Conservation (phyloP, 1,284 basidiomycete genomes). For the Trichosporon asahii region DNA sequence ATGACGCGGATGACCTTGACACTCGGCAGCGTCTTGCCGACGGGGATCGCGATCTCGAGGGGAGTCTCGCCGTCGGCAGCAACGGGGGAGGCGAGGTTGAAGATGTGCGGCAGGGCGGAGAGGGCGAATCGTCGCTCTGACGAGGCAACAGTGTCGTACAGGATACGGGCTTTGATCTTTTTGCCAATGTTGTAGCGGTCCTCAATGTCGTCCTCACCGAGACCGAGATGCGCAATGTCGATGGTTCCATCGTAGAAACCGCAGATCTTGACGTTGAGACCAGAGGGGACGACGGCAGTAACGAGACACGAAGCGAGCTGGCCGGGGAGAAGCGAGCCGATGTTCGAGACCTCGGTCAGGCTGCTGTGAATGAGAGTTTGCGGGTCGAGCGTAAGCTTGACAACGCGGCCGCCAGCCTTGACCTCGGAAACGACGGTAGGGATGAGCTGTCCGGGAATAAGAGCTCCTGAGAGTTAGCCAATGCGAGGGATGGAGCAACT, state of each 20-base stretch:
- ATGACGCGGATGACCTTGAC: constrained; percentile 73
- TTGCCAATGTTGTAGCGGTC: constrained; percentile 71
- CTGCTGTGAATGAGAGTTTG: constrained; percentile 53
- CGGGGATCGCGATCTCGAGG: constrained; percentile 62
- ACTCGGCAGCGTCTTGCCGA: constrained; percentile 68
- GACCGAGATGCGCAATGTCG: constrained; percentile 71
- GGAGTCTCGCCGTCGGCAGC: constrained; percentile 40
- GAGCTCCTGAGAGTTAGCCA: constrained; percentile 22
- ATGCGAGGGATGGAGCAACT: constrained; percentile 14
- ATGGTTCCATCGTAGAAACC: constrained; percentile 93
- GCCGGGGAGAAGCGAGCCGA: constrained; percentile 81
- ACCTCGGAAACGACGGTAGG: constrained; percentile 63
- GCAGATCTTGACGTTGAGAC: constrained; percentile 83
- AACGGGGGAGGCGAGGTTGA: constrained; percentile 56
- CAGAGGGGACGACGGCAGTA: constrained; percentile 71
- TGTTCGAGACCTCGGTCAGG: constrained; percentile 72
- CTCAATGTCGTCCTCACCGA: constrained; percentile 53
- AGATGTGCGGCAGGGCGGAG: constrained; percentile 68
- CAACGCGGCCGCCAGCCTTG: constrained; percentile 53
- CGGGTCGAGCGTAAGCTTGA: constrained; percentile 54
- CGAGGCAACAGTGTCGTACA: constrained; percentile 72
- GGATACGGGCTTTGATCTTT: constrained; percentile 80
- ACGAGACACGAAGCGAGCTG: constrained; percentile 78
- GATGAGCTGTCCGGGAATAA: constrained; percentile 62
- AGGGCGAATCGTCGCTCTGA: constrained; percentile 78